Conservation (phyloP, 2,329 filamentous ascomycete species). For the Lecanicillium sp. region DNA sequence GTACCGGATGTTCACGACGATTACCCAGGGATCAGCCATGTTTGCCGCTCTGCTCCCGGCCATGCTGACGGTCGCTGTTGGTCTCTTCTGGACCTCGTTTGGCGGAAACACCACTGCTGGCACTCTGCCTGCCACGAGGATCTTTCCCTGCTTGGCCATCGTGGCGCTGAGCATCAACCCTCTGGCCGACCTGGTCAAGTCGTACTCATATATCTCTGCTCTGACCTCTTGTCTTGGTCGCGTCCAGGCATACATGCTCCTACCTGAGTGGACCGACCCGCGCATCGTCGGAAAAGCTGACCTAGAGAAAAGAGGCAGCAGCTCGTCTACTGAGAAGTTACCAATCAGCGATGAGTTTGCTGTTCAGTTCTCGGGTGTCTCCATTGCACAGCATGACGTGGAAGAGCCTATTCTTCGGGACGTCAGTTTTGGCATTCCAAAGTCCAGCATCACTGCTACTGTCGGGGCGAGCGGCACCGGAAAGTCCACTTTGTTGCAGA, state of each 20-base stretch:
- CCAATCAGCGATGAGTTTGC: not conserved
- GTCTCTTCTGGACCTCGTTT: conserved; percentile 1
- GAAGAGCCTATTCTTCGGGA: conserved; percentile 1
- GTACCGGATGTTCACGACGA: not conserved
- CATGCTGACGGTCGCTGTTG: not conserved
- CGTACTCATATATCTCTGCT: not conserved
- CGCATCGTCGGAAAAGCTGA: not conserved
- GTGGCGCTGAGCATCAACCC: not conserved
- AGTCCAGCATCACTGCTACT: not conserved
- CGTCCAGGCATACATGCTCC: not conserved
- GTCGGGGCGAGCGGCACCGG: not conserved
- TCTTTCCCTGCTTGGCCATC: not conserved
- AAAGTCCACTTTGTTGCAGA: not conserved
- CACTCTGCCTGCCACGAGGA: not conserved
- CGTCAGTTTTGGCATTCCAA: not conserved
- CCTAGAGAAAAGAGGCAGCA: not conserved
- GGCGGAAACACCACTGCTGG: not conserved
- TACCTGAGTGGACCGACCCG: not conserved
- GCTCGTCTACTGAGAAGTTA: not conserved
- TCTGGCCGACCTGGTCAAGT: not conserved
- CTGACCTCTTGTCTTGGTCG: not conserved
- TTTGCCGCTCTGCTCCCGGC: not conserved
- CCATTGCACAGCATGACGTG: not conserved
- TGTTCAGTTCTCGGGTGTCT: not conserved
- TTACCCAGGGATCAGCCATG: not conserved